These are phyloP conservation scores for Cladosporium velox DNA, from an alignment of 2,329 filamentous ascomycete genomes.

Conservation along the genomic window DNA sequence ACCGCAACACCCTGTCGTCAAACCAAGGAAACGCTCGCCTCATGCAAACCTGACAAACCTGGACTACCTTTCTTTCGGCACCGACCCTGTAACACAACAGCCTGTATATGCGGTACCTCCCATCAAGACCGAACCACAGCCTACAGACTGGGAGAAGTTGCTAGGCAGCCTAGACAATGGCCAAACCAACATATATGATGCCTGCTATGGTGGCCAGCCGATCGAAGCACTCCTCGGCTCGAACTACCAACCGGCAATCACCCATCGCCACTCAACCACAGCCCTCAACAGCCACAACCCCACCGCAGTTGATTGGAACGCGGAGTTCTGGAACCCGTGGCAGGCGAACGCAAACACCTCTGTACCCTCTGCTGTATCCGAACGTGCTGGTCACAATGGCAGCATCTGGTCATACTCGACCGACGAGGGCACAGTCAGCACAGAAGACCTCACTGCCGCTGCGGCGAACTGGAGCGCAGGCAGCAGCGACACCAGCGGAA, in stretches of 20 bases:
- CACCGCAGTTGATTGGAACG: conserved; percentile 26
- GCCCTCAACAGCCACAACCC: conserved; percentile 22
- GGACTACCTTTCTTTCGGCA: conserved; percentile 51
- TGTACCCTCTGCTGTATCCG: conserved; percentile 21
- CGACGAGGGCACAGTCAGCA: conserved; percentile 28
- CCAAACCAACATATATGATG: conserved; percentile 79
- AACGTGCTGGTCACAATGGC: conserved; percentile 24
- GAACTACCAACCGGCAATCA: conserved; percentile 16
- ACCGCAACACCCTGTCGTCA: conserved; percentile 21
- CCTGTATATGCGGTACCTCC: conserved; percentile 26
- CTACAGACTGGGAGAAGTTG: conserved; percentile 79
- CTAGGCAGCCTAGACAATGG: conserved; percentile 78
- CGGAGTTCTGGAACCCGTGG: conserved; percentile 36
- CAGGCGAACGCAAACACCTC: conserved; percentile 31
- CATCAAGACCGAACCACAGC: conserved; percentile 46
- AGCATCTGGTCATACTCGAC: conserved; percentile 35
- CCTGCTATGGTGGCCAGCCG: conserved; percentile 70
- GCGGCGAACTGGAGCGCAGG: conserved; percentile 26
- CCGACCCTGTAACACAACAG: conserved; percentile 38
- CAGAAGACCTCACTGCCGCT: conserved; percentile 27
- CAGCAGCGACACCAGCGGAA: conserved; percentile 14
- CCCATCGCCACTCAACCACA: conserved; percentile 24
- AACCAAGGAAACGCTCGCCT: conserved; percentile 26
- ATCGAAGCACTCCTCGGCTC: conserved; percentile 45
- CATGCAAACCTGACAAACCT: conserved; percentile 46